Conservation (phyloP, 2,329 filamentous ascomycete genomes). For the Penicillium sp. region DNA sequence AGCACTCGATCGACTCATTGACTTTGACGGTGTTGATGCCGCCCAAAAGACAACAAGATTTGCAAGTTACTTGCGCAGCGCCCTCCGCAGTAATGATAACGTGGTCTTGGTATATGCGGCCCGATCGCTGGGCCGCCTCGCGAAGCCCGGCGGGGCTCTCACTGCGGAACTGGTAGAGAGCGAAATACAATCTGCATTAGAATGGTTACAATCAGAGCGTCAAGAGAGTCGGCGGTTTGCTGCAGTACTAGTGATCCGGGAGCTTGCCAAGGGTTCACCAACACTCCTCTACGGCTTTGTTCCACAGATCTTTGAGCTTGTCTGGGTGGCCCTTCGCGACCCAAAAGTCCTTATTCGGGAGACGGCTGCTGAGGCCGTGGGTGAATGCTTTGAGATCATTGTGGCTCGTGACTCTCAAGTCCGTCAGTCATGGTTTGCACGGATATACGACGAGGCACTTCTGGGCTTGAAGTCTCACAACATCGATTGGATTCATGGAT, state of each 20-base stretch:
- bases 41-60: slow-evolving; percentile 94
- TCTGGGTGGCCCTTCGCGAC: slow-evolving; percentile 92
- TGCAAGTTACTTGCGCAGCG: slow-evolving; percentile 81
- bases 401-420: slow-evolving; percentile 86
- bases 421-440: slow-evolving; percentile 82
- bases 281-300: slow-evolving; percentile 96
- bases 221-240: slow-evolving; percentile 92
- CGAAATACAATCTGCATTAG: slow-evolving; percentile 91
- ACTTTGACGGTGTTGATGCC: slow-evolving; percentile 93
- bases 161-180: slow-evolving; percentile 95
- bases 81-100: slow-evolving; percentile 87
- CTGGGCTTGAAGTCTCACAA: slow-evolving; percentile 76
- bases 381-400: slow-evolving; percentile 94
- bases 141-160: slow-evolving; percentile 85
- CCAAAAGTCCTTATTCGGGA: slow-evolving; percentile 86
- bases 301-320: slow-evolving; percentile 89
- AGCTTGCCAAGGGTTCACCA: slow-evolving; percentile 87
- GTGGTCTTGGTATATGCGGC: slow-evolving; percentile 88
- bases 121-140: slow-evolving; percentile 82
- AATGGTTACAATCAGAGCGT: slow-evolving; percentile 94
- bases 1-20: slow-evolving; percentile 87
- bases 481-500: slow-evolving; percentile 89
- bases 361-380: slow-evolving; percentile 88
- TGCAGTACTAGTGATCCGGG: slow-evolving; percentile 84
- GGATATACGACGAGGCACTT: slow-evolving; percentile 84